Conservation (phyloP, 768 basidiomycete genomes). For the Pulveroboletus frians region DNA sequence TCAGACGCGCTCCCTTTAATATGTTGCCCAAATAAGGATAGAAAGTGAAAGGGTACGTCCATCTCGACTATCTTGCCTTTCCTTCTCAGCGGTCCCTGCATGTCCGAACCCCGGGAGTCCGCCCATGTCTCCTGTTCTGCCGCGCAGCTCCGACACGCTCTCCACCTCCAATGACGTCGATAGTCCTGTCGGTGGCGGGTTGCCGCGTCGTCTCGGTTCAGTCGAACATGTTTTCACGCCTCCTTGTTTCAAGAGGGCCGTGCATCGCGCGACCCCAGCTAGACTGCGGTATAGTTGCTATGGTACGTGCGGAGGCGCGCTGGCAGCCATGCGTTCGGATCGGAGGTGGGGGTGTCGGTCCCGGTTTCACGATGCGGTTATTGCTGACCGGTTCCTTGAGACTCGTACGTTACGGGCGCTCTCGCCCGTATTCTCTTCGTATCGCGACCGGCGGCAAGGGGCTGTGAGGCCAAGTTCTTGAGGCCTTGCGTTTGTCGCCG, state of each 20-base stretch:
- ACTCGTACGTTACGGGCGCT: neutral
- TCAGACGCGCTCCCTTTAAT: too few species aligned
- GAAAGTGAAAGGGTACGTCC: too few species aligned
- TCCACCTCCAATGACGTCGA: neutral
- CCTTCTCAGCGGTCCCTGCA: too few species aligned
- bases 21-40: too few species aligned
- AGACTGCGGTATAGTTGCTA: constrained; percentile 10
- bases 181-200: neutral
- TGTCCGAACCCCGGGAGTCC: too few species aligned
- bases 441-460: neutral
- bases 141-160: neutral
- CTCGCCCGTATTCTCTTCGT: neutral
- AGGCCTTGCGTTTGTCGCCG: neutral
- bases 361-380: neutral
- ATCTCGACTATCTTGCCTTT: too few species aligned
- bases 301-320: constrained; percentile 1
- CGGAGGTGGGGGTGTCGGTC: neutral
- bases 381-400: neutral
- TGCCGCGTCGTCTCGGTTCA: neutral
- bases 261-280: constrained; percentile 9
- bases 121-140: too few species aligned
- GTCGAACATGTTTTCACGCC: neutral
- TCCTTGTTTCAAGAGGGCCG: neutral
- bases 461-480: neutral
- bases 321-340: neutral